Evolutionary conservation across 208 protist species (phyloP), one percentile per base, ranked within the genome.

Genomic region (Crithidia fasciculata): DNA sequence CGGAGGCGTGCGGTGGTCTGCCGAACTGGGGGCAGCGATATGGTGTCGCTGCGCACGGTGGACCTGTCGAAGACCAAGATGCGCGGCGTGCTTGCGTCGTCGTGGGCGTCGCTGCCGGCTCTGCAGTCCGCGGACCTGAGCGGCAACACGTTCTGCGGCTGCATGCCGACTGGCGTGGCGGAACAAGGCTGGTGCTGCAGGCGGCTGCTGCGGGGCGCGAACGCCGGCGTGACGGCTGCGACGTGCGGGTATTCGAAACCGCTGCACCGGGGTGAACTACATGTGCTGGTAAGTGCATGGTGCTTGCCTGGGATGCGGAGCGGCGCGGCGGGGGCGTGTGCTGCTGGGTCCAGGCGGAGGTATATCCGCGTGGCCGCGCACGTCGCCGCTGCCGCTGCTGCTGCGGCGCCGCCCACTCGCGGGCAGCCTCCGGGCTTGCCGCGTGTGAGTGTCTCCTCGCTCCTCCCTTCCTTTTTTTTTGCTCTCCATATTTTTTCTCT

Each of bases 1-100:
- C 72, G 52, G 45, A 60, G 61, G 62, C 62, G 61, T 77, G 72
- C 72, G 49, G 64, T 45, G n/a, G 64, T 8, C 63, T 77, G 16
- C 72, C 72, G 5, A 65, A 59, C 62, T 77, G 72, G 72, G n/a
- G 60, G 62, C 28, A 7, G 9, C 10, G 19, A 7, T 57, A 64
- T 65, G 59, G 7, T 55, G 50, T 55, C 50, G 50, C 50, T 55
- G 50, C 50, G 50, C 50, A 18, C 18, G 50, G 50, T 55, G 50
- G 18, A 55, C 50, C 50, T 55, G 15, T 55, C 50, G 50, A 9
- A 55, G 12, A 55, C 50, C 15, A 10, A 55, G 7, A 55, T 55
- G 50, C 7, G 50, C 7, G 50, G 50, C 7, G 50, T 55, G 50
- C 19, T 71, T 44, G n/a, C 62, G 45, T 40, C n/a, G 12, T 63